These are phyloP conservation scores for Pleurotus tuoliensis DNA, from an alignment of 768 basidiomycete genomes.

Conservation along the genomic window DNA sequence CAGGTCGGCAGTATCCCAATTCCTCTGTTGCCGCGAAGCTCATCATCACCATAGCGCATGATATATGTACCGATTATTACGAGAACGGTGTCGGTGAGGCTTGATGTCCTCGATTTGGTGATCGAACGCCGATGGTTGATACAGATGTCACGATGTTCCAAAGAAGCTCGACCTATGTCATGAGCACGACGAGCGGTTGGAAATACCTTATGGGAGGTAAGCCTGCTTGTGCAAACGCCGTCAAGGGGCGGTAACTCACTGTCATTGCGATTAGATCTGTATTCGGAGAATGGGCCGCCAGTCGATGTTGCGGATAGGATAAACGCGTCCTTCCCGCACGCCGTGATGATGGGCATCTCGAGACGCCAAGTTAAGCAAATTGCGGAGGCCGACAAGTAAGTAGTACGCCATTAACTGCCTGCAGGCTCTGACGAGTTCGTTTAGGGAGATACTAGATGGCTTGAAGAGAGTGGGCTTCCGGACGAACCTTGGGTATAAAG, in stretches of 20 bases:
- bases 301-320: constrained; percentile 49
- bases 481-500: constrained; percentile 34
- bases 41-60: constrained; percentile 30
- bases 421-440: neutral
- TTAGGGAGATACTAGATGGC: constrained; percentile 31
- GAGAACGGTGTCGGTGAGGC: constrained; percentile 40
- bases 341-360: constrained; percentile 20
- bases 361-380: constrained; percentile 18
- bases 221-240: neutral
- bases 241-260: neutral
- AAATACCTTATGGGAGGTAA: constrained; percentile 22
- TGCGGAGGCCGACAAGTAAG: constrained; percentile 34
- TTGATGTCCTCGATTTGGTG: neutral
- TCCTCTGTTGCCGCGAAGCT: neutral
- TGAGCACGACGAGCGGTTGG: constrained; percentile 41
- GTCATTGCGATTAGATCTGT: constrained; percentile 24
- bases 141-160: constrained; percentile 44
- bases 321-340: constrained; percentile 42
- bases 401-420: neutral
- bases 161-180: constrained; percentile 52
- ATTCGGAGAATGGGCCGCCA: constrained; percentile 46
- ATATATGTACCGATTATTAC: constrained; percentile 39
- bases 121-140: neutral
- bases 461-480: constrained; percentile 45
- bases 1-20: constrained; percentile 24